Percentiles rank a stretch among this genome's conserved stretches.
These are phyloP conservation scores for Datura wrightii DNA, from an alignment of 257 asterid genomes.

Conservation along the genomic window DNA sequence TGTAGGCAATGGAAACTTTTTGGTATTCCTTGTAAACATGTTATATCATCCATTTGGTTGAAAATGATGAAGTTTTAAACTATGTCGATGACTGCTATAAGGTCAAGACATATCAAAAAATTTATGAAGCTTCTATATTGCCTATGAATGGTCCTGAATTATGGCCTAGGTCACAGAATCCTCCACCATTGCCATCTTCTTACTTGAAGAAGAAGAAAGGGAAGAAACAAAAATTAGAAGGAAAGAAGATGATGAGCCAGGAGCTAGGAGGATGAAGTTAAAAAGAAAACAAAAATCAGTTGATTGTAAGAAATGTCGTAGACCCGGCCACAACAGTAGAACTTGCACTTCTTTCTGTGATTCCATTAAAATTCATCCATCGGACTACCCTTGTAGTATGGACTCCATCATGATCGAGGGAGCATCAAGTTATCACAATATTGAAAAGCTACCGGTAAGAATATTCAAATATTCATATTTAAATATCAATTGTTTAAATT, in stretches of 20 bases:
- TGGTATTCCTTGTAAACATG: constrained; percentile 30
- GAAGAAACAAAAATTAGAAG: neutral
- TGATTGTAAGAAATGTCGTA: constrained; percentile 3
- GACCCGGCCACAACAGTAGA: neutral
- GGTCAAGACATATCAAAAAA: neutral
- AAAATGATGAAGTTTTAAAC: neutral
- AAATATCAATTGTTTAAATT: neutral
- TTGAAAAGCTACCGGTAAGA: neutral
- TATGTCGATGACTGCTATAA: constrained; percentile 32
- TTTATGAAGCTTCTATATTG: neutral
- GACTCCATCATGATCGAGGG: neutral
- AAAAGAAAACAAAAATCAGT: neutral
- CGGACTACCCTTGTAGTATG: neutral
- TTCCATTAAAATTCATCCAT: neutral
- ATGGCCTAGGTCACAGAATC: neutral
- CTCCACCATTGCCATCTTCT: neutral
- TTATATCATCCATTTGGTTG: neutral
- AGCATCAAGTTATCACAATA: neutral
- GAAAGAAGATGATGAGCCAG: neutral
- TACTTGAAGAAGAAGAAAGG: neutral
- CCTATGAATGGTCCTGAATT: neutral
- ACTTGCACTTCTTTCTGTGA: neutral
- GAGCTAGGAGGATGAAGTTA: neutral
- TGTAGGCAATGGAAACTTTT: constrained; percentile 30
- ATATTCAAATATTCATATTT: neutral